Evolutionary conservation across 192 early-diverging fungal genomes (phyloP), one percentile per base, ranked within the genome.

Genomic region (Coemansia sp.): DNA sequence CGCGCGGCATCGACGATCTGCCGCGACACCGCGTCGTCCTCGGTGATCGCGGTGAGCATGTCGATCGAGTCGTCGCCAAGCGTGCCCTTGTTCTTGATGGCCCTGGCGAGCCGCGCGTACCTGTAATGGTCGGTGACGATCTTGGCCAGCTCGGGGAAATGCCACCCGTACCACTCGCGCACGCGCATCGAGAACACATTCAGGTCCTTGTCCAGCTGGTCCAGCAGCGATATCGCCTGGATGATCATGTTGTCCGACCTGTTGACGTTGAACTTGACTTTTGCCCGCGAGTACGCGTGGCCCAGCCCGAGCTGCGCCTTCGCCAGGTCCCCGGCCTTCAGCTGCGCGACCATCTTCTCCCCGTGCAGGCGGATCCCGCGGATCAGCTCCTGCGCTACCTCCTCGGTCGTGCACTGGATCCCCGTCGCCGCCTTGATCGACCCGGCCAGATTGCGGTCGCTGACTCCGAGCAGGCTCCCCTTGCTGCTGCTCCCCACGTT

Each of bases 181-280:
- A 90, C 90, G 57, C 96, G 87, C 96, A 98, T 98, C 59, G 96
- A 87, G 71, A 95, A 98, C 54, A 92, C 96, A 88, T 98, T 98
- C 75, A 98, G 85, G 68, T 98, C 96, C 88, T 98, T 98, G 87
- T 98, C 96, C 70, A 98, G 84, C 77, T 98, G 93, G 85, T 98
- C 97, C 73, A 98, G 85, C 11, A 99, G 87, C 47, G 92, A 89
- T 69, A 98, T 97, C 23, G 91, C 91, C 85, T 94, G 92, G 64
- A 94, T 93, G 68, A 93, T 94, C 92, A 94, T 94, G 88, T 98
- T 99, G 84, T 99, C 97, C 40, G 90, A 90, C 65, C 95, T 85
- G 89, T 99, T 95, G 56, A 98, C 95, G 86, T 98, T 97, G 88
- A 99, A 99, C 93, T 99, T 98, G 73, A 99, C 95, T 83, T 99